Base-by-base conservation (phyloP, 225 moss, liverwort and hornwort genomes). In the Bryoerythrophyllum caledonicum region DNA sequence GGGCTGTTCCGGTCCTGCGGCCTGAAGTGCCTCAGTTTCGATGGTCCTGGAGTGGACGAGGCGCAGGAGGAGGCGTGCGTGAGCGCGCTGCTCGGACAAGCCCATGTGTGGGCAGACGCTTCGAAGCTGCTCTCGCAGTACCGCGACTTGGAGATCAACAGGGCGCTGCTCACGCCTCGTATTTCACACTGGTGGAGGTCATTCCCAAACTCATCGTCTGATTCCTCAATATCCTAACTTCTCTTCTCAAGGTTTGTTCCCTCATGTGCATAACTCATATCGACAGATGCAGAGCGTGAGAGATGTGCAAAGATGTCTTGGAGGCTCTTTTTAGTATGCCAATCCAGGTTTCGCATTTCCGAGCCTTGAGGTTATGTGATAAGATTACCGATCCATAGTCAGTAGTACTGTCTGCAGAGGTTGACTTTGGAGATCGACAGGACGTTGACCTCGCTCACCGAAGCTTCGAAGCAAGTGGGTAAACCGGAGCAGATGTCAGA, bases 131-230 rank as follows among this genome's bases (percentile, higher is more conserved):
- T n/a, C 30, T 72, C 19, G 30, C 72, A 60, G 14, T 60, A 7
- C 48, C 60, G 60, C 30, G 46, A 44, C 60, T 72, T 72, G 72
- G 72, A 72, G 32, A 43, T 60, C 48, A 72, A 60, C n/a, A 46
- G 60, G 30, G 27, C 60, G 8, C 72, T 60, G 60, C 60, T 72
- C 32, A 46, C 72, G 3, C 30, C 72, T 13, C 6, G 17, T 49
- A 4, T 14, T 14, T 44, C 44, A 0, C 4, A 32, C 32, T 14
- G 60, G 27, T 72, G 72, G 72, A 46, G 27, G 4, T 13, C 8
- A 13, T 30, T 14, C 44, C 46, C 72, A n/a, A 72, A 70, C 75
- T 56, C n/a, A n/a, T n/a, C 38, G 12, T 70, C 56, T 3, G 49
- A 17, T 26, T 69, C 11, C 14, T 10, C 14, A 7, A 20, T 41